phyloP scores from a whole-genome alignment of 139 green algal genomes.

The Coccomyxa sp. region DNA sequence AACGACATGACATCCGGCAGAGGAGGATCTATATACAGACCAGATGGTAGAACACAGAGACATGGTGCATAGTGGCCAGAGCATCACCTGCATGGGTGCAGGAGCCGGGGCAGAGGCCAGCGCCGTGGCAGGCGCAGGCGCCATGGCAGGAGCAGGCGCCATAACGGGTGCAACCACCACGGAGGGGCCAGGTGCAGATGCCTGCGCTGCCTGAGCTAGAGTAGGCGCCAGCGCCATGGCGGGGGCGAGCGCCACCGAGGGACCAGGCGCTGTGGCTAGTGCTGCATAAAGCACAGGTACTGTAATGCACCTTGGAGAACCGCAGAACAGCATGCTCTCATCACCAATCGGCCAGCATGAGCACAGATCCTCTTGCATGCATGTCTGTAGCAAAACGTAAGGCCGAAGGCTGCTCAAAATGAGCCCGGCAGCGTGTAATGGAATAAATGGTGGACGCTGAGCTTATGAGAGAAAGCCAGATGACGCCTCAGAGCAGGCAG shows the following conservation, averaged over 20 bases:
- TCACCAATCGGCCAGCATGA: too few species aligned
- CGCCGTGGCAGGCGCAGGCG: background rate
- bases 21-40: background rate
- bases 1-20: background rate
- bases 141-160: background rate
- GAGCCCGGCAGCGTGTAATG: background rate
- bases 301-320: background rate
- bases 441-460: background rate
- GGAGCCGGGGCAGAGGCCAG: background rate
- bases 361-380: too few species aligned
- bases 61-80: background rate
- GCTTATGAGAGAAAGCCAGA: background rate
- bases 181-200: background rate
- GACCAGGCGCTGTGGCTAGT: background rate
- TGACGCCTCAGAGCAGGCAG: background rate
- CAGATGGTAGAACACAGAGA: background rate
- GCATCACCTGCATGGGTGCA: background rate
- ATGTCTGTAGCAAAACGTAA: too few species aligned
- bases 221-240: background rate
- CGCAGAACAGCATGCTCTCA: too few species aligned
- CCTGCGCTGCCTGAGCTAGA: background rate
- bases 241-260: background rate
- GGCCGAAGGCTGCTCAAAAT: background rate
- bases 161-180: too few species aligned
- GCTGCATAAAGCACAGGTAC: background rate